Conservation (phyloP, 2,329 filamentous ascomycete genomes). For the Chaetomium globosum region DNA sequence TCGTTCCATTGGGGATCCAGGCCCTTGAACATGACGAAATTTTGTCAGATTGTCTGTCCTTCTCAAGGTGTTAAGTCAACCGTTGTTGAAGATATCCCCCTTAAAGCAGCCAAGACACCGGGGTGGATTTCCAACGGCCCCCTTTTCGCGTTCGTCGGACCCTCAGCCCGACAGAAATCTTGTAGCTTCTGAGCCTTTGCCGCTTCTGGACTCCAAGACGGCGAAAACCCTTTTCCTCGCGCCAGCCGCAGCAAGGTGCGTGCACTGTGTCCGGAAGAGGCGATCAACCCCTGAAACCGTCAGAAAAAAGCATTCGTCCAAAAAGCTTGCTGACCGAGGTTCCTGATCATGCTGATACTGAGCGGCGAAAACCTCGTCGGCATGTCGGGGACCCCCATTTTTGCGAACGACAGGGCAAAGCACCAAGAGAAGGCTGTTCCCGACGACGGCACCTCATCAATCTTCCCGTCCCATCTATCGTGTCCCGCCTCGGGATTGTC, state of each 20-base stretch:
- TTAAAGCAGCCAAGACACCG: neutral
- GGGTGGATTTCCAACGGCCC: neutral
- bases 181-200: neutral
- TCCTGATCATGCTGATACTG: neutral
- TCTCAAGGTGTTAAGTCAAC: neutral
- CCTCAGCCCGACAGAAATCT: neutral
- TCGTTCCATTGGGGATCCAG: neutral
- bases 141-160: neutral
- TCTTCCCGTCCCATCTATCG: neutral
- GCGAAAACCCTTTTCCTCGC: neutral
- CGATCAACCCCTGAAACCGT: neutral
- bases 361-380: neutral
- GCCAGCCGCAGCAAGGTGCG: neutral
- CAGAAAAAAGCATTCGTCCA: neutral
- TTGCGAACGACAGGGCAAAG: neutral
- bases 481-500: neutral
- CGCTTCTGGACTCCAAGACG: neutral
- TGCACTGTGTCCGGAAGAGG: neutral
- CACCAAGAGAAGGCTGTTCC: neutral
- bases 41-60: too few relatives aligned
- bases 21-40: neutral
- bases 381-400: neutral
- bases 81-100: neutral
- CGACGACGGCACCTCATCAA: neutral
- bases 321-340: neutral